Evolutionary conservation across 768 basidiomycete genomes (phyloP).

Genomic region (Crepidotus variabilis): DNA sequence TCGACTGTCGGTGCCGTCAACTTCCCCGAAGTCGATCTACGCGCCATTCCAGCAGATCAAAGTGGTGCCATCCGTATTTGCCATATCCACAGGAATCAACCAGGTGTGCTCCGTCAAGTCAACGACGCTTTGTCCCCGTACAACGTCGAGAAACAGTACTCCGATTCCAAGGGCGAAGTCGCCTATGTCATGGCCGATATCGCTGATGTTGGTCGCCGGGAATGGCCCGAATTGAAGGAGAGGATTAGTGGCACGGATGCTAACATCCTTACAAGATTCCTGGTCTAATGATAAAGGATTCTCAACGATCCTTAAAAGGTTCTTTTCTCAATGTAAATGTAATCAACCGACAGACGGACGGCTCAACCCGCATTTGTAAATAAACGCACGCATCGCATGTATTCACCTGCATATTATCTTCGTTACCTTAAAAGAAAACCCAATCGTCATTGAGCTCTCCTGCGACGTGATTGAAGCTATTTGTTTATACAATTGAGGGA

Average conservation of each 20-base stretch:
- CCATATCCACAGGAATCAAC: constrained; percentile 93
- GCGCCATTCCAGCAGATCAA: constrained; percentile 85
- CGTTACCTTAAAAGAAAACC: no score
- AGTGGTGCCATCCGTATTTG: constrained; percentile 83
- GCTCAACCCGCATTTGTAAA: constrained; percentile 5
- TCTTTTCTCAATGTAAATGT: no score
- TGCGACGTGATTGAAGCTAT: no score
- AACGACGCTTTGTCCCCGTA: constrained; percentile 92
- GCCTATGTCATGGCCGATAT: constrained; percentile 99
- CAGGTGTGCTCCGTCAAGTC: constrained; percentile 91
- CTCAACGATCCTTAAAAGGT: neutral
- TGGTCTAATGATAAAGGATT: constrained; percentile 42
- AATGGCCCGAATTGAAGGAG: constrained; percentile 75
- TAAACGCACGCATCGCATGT: no score
- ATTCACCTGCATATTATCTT: no score
- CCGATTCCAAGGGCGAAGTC: constrained; percentile 91
- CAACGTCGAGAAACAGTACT: constrained; percentile 99
- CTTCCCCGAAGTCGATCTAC: constrained; percentile 97
- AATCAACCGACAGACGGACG: neutral
- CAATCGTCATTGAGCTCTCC: no score
- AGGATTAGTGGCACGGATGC: constrained; percentile 74
- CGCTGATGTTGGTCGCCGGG: constrained; percentile 77
- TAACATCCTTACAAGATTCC: constrained; percentile 87
- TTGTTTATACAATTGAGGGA: no score
- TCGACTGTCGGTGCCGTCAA: constrained; percentile 92